Percentiles rank a stretch among this genome's conserved stretches.
phyloP scores from a whole-genome alignment of 202 grass and related monocot genomes.

The Setaria italica region DNA sequence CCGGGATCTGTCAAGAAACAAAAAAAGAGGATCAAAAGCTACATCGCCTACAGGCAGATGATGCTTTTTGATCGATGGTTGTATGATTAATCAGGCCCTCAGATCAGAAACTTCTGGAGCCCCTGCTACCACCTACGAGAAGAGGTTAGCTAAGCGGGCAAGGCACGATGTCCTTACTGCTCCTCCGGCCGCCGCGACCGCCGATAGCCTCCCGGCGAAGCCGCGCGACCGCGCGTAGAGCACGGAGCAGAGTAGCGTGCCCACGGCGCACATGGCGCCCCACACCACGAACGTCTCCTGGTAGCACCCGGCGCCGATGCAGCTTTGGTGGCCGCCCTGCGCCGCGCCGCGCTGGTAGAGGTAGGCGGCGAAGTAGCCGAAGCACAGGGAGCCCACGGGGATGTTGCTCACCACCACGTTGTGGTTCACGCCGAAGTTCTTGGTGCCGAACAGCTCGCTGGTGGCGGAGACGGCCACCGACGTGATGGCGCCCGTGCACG shows the following conservation, averaged over 20 bases:
- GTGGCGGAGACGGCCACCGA: constrained; percentile 89
- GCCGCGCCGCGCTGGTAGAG: constrained; percentile 74
- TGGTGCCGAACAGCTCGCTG: constrained; percentile 79
- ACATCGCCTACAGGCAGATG: constrained; percentile 45
- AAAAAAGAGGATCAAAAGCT: constrained; percentile 5
- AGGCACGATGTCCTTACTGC: constrained; percentile 43
- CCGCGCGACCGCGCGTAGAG: constrained; percentile 71
- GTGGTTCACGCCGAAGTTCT: constrained; percentile 97
- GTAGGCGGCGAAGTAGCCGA: constrained; percentile 85
- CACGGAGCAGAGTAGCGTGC: constrained; percentile 67
- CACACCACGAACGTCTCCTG: constrained; percentile 69
- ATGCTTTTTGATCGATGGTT: constrained; percentile 8
- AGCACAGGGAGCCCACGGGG: constrained; percentile 86
- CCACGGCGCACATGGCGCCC: constrained; percentile 70
- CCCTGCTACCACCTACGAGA: constrained; percentile 17
- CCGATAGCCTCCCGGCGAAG: constrained; percentile 44
- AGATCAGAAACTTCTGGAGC: constrained; percentile 43
- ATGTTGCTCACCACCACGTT: constrained; percentile 93
- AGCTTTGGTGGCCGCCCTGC: constrained; percentile 45
- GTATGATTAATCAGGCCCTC: constrained; percentile 34
- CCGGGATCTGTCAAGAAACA: constrained; percentile 47
- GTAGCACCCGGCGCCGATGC: constrained; percentile 74
- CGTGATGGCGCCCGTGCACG: constrained; percentile 89
- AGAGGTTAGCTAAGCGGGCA: constrained; percentile 49
- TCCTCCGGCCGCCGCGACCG: not conserved